Conservation (phyloP, 768 basidiomycete genomes). For the Trichaptum fuscoviolaceum region DNA sequence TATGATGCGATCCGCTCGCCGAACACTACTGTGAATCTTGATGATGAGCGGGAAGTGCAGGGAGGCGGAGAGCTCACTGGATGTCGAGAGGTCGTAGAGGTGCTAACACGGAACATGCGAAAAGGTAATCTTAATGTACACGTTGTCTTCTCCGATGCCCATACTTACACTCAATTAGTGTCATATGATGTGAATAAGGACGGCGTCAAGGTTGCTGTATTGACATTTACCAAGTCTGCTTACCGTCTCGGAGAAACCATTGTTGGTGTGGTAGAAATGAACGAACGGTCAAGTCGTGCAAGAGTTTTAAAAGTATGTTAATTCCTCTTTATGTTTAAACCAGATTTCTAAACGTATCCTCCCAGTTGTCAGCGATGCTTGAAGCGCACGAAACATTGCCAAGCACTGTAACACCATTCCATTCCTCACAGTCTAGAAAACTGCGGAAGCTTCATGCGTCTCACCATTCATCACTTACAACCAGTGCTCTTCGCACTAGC, state of each 20-base stretch:
- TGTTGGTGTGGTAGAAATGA: slow-evolving; percentile 82
- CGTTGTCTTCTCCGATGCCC: background rate
- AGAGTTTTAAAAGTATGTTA: slow-evolving; percentile 75
- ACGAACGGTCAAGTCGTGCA: slow-evolving; percentile 59
- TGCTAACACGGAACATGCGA: slow-evolving; percentile 82
- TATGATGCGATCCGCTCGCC: slow-evolving; percentile 3
- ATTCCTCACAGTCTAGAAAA: slow-evolving; percentile 32
- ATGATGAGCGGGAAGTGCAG: slow-evolving; percentile 36
- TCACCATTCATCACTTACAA: slow-evolving; percentile 71
- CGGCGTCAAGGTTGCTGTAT: slow-evolving; percentile 78
- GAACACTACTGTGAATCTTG: slow-evolving; percentile 28
- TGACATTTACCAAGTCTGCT: slow-evolving; percentile 89
- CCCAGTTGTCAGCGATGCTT: slow-evolving; percentile 79
- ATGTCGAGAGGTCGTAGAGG: slow-evolving; percentile 80
- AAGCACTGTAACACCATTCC: slow-evolving; percentile 40
- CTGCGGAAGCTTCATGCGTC: slow-evolving; percentile 80
- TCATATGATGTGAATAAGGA: slow-evolving; percentile 97
- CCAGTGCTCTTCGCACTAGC: slow-evolving; percentile 68
- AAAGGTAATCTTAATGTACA: slow-evolving; percentile 50
- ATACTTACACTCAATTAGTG: slow-evolving; percentile 36
- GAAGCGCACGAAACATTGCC: slow-evolving; percentile 87
- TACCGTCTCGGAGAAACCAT: slow-evolving; percentile 93
- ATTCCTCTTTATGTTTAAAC: background rate
- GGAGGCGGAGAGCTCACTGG: slow-evolving; percentile 44
- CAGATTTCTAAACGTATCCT: slow-evolving; percentile 75